phyloP scores from a whole-genome alignment of 2,329 filamentous ascomycete species.

The Ceratocystis smalleyi region DNA sequence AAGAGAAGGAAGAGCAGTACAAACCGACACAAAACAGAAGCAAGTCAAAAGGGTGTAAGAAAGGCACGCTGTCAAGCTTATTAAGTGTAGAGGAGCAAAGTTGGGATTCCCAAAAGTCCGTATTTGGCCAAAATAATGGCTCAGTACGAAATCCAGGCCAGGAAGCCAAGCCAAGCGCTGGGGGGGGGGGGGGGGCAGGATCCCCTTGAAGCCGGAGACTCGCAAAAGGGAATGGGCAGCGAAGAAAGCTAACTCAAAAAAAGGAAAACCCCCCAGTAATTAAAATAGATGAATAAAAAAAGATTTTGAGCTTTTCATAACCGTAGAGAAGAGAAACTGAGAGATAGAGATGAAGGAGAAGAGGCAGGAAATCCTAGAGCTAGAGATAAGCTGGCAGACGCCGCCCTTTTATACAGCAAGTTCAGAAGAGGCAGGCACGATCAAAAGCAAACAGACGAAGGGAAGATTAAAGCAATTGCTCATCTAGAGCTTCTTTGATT shows the following conservation, averaged over 20 bases:
- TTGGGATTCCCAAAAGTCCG: background rate
- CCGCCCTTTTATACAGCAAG: background rate
- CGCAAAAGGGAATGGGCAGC: background rate
- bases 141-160: background rate
- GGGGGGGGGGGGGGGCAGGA: no score
- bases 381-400: background rate
- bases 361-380: background rate
- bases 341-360: background rate
- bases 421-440: background rate
- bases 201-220: no score
- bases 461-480: background rate
- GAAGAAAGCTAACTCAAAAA: background rate
- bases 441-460: background rate
- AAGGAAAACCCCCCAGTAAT: background rate
- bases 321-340: background rate
- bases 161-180: background rate
- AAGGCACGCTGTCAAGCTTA: background rate
- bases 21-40: background rate
- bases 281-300: background rate
- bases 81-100: background rate
- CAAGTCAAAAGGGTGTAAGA: background rate
- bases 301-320: background rate
- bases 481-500: background rate
- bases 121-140: constrained; percentile 10
- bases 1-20: background rate